phyloP scores from a whole-genome alignment of 1,139 yeast genomes.

The Candida tunisiensis region DNA sequence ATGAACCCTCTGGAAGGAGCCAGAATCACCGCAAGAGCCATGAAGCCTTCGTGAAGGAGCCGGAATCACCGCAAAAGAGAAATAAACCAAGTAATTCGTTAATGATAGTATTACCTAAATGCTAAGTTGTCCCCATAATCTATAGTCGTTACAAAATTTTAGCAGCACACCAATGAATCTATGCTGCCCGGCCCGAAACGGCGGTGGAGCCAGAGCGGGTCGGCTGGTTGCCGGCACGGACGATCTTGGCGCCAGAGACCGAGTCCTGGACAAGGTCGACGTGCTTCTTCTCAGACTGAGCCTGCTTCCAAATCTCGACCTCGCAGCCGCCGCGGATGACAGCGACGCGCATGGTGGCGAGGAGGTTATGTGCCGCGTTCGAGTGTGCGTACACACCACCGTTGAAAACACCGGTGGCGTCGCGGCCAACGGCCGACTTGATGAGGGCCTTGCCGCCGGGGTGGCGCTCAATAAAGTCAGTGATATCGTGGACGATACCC shows the following conservation, averaged over 20 bases:
- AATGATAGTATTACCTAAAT: no score
- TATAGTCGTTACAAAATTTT: background rate
- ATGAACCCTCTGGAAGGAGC: no score
- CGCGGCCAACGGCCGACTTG: constrained; percentile 81
- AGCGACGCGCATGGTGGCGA: constrained; percentile 93
- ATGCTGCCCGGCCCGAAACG: constrained; percentile 17
- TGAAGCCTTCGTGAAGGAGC: no score
- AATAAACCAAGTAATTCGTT: no score
- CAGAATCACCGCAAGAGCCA: no score
- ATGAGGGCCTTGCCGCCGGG: constrained; percentile 95
- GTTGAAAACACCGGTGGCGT: constrained; percentile 92
- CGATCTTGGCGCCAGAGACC: constrained; percentile 33
- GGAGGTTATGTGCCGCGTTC: constrained; percentile 91
- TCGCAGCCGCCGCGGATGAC: constrained; percentile 80
- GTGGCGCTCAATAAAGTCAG: constrained; percentile 73
- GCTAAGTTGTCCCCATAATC: no score
- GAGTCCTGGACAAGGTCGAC: constrained; percentile 33
- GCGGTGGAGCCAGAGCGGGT: constrained; percentile 21
- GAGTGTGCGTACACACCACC: constrained; percentile 97
- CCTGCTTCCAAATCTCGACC: constrained; percentile 62
- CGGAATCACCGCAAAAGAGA: no score
- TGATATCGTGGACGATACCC: constrained; percentile 90
- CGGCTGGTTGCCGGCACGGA: constrained; percentile 45
- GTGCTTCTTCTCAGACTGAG: constrained; percentile 37
- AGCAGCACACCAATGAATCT: constrained; percentile 2